Base-by-base conservation (phyloP, 768 basidiomycete species). In the Tephrocybe sp. region DNA sequence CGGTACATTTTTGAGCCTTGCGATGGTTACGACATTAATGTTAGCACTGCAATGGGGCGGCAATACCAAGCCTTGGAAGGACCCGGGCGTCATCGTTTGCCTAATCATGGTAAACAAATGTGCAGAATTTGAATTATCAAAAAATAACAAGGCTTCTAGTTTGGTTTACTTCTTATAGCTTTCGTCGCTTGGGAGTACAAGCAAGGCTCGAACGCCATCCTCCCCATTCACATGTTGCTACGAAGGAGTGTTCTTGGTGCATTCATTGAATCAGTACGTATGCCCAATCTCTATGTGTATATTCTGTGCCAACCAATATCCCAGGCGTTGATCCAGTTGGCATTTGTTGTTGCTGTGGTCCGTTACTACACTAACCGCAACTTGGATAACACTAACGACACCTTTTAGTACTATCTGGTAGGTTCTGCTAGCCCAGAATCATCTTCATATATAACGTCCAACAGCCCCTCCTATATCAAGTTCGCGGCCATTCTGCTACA, bases 31-130 rank as follows among this genome's bases (percentile, higher is more conserved):
- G 6, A 66, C 63, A 44, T 60, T 77, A 12, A 61, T 76, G 24
- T 63, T 78, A 3, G 69, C 76, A 2, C 57, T 79, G 4, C 70
- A 75, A 52, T 76, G 73, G 72, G 77, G 75, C n/a, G 76, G 77
- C 1, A 69, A 71, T 52, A 59, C 61, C 5, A 71, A 73, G 49
- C 62, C 73, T 2, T 80, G 78, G 78, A 60, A 55, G 39, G 65
- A 70, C 52, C 62, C 62, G 3, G 60, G 62, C 6, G 72, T 74
- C 50, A 62, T 68, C 12, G 52, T 54, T 29, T 52, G 61, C 16
- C 45, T 59, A 27, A 53, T 59, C 23, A 18, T 49, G 10, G 47
- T 49, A 8, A 30, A 39, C 39, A 15, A 25, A 24, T 18, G 21
- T 24, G 13, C 3, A 2, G n/a, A 19, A 29, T 24, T 42, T 25